phyloP scores from a whole-genome alignment of 1,139 yeast genomes.

The Yarrowia galli region DNA sequence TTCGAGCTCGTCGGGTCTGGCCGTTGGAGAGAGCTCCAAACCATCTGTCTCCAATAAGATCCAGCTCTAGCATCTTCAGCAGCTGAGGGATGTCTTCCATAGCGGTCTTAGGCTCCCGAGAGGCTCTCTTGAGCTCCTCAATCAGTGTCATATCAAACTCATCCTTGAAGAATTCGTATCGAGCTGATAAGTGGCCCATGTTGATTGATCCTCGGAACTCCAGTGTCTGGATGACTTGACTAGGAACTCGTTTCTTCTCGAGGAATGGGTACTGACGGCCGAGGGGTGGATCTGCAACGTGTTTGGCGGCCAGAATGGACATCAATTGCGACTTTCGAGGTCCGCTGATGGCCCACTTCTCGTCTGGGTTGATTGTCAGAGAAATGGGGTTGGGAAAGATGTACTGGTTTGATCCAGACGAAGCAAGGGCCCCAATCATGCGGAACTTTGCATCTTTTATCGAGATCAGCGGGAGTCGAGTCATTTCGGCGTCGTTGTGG shows the following conservation, averaged over 20 bases:
- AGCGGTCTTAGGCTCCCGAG: constrained; percentile 46
- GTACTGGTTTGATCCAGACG: constrained; percentile 8
- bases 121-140: constrained; percentile 58
- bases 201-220: constrained; percentile 68
- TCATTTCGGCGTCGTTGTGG: constrained; percentile 11
- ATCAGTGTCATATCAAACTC: constrained; percentile 80
- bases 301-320: constrained; percentile 56
- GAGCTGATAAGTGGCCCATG: constrained; percentile 82
- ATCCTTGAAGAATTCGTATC: constrained; percentile 87
- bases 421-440: constrained; percentile 18
- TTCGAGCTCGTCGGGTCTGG: constrained; percentile 86
- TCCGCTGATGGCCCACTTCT: constrained; percentile 63
- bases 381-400: constrained; percentile 47
- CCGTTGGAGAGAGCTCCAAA: constrained; percentile 91
- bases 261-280: constrained; percentile 65
- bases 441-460: constrained; percentile 34
- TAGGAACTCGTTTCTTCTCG: constrained; percentile 55
- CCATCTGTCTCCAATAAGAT: constrained; percentile 71
- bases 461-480: constrained; percentile 28
- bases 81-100: constrained; percentile 53
- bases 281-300: constrained; percentile 60
- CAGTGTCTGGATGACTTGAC: constrained; percentile 59
- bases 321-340: constrained; percentile 56
- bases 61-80: constrained; percentile 61
- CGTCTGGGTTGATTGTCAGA: constrained; percentile 49